Percentiles rank a stretch among this genome's conserved stretches.
Evolutionary conservation across 345 rosid species (phyloP).

Genomic region (Barbarea vulgaris): DNA sequence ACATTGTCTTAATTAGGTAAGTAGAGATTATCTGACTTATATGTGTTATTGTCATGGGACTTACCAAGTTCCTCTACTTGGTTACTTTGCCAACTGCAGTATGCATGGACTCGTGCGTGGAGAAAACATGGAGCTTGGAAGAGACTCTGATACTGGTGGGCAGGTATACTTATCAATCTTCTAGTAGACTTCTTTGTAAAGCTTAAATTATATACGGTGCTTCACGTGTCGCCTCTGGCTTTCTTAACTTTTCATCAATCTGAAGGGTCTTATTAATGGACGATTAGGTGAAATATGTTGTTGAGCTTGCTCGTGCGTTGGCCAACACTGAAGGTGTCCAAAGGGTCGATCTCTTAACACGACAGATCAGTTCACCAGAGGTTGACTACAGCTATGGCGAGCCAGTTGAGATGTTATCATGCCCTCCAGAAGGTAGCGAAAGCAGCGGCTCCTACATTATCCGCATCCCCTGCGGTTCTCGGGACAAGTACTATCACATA

Average conservation of each 20-base stretch:
- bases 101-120: conserved; percentile 98
- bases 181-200: neutral
- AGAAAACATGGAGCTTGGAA: conserved; percentile 97
- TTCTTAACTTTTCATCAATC: neutral
- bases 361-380: conserved; percentile 82
- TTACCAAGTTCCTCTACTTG: neutral
- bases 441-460: conserved; percentile 86
- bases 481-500: conserved; percentile 72
- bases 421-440: conserved; percentile 61
- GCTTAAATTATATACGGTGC: neutral
- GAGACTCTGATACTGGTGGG: conserved; percentile 99
- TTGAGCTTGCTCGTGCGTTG: conserved; percentile 93
- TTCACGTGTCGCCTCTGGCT: neutral
- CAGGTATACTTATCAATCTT: conserved; percentile 60
- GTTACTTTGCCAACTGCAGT: conserved; percentile 45
- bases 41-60: neutral
- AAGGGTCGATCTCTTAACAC: conserved; percentile 93
- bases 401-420: conserved; percentile 83
- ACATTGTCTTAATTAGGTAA: conserved; percentile 81
- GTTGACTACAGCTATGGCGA: conserved; percentile 99
- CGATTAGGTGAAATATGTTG: conserved; percentile 88
- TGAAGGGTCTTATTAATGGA: conserved; percentile 20
- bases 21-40: conserved; percentile 6
- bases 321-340: conserved; percentile 95
- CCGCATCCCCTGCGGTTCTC: conserved; percentile 92